phyloP scores from a whole-genome alignment of 768 basidiomycete genomes.

The Termitomyces sp. region DNA sequence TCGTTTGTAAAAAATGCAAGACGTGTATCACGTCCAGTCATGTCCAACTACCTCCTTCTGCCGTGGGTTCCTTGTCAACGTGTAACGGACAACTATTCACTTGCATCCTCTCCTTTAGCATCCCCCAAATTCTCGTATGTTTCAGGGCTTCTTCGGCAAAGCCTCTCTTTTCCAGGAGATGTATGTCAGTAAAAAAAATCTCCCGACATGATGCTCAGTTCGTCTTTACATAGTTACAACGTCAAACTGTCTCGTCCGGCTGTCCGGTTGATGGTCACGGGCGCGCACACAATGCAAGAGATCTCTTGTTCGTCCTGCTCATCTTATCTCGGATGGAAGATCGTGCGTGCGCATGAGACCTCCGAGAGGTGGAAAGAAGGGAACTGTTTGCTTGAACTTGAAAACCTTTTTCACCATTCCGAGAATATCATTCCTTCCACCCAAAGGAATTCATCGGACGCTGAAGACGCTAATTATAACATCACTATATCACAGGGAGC shows the following conservation, averaged over 20 bases:
- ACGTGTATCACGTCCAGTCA: constrained; percentile 40
- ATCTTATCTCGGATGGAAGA: constrained; percentile 58
- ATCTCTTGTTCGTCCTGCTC: constrained; percentile 45
- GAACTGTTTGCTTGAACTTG: constrained; percentile 52
- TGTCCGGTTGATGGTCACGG: constrained; percentile 57
- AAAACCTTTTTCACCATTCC: constrained; percentile 29
- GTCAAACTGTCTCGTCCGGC: constrained; percentile 37
- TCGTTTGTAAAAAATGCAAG: constrained; percentile 41
- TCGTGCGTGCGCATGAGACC: constrained; percentile 48
- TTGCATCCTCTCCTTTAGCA: constrained; percentile 22
- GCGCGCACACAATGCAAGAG: constrained; percentile 59
- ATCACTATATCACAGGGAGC: neutral
- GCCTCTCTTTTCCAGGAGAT: constrained; percentile 53
- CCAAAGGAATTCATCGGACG: constrained; percentile 26
- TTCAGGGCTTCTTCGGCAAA: constrained; percentile 53
- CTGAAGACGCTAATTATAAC: constrained; percentile 27
- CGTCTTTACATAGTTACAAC: constrained; percentile 35
- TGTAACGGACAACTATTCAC: neutral
- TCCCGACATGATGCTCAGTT: neutral
- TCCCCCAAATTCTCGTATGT: constrained; percentile 39
- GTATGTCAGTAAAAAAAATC: constrained; percentile 26
- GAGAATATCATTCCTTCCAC: constrained; percentile 14
- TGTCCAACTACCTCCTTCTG: constrained; percentile 33
- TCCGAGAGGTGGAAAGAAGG: constrained; percentile 64
- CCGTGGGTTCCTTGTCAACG: constrained; percentile 24